Conservation (phyloP, 1,284 basidiomycete species). For the Moesziomyces globuligerus region DNA sequence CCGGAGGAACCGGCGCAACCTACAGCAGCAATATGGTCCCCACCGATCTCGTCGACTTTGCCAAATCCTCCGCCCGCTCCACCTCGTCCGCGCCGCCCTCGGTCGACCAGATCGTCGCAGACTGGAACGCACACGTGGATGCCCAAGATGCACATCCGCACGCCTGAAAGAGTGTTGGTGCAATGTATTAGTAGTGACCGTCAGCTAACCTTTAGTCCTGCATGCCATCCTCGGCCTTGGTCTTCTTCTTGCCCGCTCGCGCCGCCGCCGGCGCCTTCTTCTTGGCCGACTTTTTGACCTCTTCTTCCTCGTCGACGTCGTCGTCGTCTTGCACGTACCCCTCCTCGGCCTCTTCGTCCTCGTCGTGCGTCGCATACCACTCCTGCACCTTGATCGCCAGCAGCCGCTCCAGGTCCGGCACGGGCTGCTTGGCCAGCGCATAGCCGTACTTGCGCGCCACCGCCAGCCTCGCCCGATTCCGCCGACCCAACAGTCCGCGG, state of each 20-base stretch:
- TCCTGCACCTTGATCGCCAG: slow-evolving; percentile 35
- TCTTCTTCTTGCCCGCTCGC: slow-evolving; percentile 4
- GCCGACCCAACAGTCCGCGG: slow-evolving; percentile 30
- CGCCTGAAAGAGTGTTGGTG: neutral
- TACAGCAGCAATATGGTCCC: slow-evolving; percentile 93
- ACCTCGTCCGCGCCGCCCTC: neutral
- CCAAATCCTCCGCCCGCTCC: slow-evolving; percentile 67
- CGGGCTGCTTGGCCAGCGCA: slow-evolving; percentile 16
- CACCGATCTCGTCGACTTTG: slow-evolving; percentile 82
- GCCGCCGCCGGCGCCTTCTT: slow-evolving; percentile 10
- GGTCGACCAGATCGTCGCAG: slow-evolving; percentile 31
- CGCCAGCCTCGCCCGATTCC: slow-evolving; percentile 39
- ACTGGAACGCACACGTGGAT: slow-evolving; percentile 25
- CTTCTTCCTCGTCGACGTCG: slow-evolving; percentile 2
- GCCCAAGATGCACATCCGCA: neutral
- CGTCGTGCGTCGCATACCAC: slow-evolving; percentile 21
- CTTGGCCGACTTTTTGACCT: slow-evolving; percentile 19
- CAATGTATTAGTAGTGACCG: slow-evolving; percentile 8
- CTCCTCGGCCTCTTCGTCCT: slow-evolving; percentile 10
- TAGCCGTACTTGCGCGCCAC: slow-evolving; percentile 27
- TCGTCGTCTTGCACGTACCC: slow-evolving; percentile 1
- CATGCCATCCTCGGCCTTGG: slow-evolving; percentile 16
- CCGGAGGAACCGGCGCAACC: slow-evolving; percentile 58
- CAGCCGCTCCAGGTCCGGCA: slow-evolving; percentile 26
- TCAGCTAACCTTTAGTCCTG: slow-evolving; percentile 9